These are phyloP conservation scores for Sphagnum contortum DNA, from an alignment of 225 moss, liverwort and hornwort genomes.

Conservation along the genomic window DNA sequence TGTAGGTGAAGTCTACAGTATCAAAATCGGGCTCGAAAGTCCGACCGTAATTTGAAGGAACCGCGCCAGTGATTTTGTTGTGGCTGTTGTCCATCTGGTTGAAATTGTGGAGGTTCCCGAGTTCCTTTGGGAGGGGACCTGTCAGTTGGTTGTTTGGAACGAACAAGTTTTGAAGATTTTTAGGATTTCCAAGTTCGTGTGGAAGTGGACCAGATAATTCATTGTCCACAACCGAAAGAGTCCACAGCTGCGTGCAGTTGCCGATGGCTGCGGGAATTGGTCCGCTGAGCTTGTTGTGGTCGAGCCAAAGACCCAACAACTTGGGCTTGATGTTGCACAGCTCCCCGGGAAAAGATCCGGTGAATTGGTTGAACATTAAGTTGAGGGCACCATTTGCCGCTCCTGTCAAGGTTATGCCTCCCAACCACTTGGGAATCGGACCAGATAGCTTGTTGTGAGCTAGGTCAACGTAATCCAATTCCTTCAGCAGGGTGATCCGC, in stretches of 20 bases:
- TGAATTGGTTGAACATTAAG: constrained; percentile 1
- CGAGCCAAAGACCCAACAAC: constrained; percentile 2
- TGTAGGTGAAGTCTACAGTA: constrained; percentile 16
- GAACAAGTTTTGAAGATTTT: neutral
- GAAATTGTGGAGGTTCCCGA: neutral
- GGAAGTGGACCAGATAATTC: neutral
- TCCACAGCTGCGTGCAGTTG: constrained; percentile 7
- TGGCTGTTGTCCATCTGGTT: neutral
- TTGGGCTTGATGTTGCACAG: constrained; percentile 10
- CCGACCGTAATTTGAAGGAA: constrained; percentile 2
- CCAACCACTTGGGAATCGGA: constrained; percentile 2
- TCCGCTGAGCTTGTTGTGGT: constrained; percentile 10
- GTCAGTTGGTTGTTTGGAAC: constrained; percentile 1
- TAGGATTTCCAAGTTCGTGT: neutral
- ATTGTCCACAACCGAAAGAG: neutral
- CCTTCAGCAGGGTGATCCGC: constrained; percentile 1
- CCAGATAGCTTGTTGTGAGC: neutral
- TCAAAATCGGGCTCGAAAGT: constrained; percentile 9
- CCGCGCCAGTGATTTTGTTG: neutral
- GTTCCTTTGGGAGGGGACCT: neutral
- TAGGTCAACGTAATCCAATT: neutral
- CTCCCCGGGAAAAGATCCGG: constrained; percentile 18
- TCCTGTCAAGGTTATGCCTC: neutral
- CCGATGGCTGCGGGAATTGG: constrained; percentile 13
- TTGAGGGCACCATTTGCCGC: constrained; percentile 9